phyloP scores from a whole-genome alignment of 768 basidiomycete species.

The Trametes maxima region DNA sequence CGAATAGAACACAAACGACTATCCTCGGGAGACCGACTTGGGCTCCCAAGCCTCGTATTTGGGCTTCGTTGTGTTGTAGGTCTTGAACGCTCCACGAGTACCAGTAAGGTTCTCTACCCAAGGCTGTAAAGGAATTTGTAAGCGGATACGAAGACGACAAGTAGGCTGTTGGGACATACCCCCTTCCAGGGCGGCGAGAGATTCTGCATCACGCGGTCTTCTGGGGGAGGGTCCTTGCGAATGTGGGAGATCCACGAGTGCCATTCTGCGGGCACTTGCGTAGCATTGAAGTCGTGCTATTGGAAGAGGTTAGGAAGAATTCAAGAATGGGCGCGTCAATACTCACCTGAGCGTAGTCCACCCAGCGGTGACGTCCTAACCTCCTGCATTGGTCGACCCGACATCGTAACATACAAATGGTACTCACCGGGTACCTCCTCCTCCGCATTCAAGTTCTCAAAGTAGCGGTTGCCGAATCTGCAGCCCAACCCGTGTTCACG shows the following conservation, averaged over 20 bases:
- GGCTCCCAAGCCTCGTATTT: conserved; percentile 88
- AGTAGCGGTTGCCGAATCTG: conserved; percentile 94
- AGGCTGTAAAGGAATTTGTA: conserved; percentile 47
- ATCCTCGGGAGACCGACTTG: conserved; percentile 55
- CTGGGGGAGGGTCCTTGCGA: conserved; percentile 75
- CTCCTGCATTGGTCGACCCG: not conserved
- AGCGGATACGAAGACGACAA: not conserved
- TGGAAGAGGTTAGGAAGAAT: not conserved
- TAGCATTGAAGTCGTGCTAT: conserved; percentile 85
- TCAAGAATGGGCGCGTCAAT: not conserved
- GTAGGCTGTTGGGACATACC: conserved; percentile 48
- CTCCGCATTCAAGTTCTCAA: conserved; percentile 83
- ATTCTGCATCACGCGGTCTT: conserved; percentile 72
- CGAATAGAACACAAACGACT: conserved; percentile 21
- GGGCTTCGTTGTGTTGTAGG: conserved; percentile 85
- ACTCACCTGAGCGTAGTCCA: conserved; percentile 85
- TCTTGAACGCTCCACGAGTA: conserved; percentile 85
- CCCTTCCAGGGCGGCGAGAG: conserved; percentile 79
- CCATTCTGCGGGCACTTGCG: conserved; percentile 96
- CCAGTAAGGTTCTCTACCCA: conserved; percentile 91
- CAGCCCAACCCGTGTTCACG: not conserved
- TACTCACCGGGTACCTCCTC: conserved; percentile 86
- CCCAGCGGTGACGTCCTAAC: conserved; percentile 93
- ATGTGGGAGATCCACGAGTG: conserved; percentile 95
- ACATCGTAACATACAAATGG: not conserved